These are phyloP conservation scores for Ogataea hybrid DNA, from an alignment of 1,139 yeast genomes.

Conservation along the genomic window DNA sequence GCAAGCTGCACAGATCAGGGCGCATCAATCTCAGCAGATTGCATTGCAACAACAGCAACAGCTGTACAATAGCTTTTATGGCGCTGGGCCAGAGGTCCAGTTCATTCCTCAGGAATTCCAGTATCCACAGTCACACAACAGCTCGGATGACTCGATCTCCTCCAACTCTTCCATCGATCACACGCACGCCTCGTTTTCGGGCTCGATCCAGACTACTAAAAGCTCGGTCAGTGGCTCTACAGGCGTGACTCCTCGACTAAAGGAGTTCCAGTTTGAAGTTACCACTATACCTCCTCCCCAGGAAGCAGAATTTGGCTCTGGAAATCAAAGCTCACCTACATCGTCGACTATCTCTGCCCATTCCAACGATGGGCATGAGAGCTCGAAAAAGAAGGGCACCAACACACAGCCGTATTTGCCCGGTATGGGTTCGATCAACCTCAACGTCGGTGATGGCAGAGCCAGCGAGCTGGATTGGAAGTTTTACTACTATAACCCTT, in stretches of 20 bases:
- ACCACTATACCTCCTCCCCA: conserved; percentile 18
- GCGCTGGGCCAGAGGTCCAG: not conserved
- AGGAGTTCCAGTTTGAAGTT: conserved; percentile 20
- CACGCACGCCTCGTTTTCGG: not conserved
- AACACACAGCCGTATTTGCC: not conserved
- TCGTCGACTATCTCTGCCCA: conserved; percentile 23
- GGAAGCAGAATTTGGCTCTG: conserved; percentile 1
- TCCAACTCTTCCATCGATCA: conserved; percentile 2
- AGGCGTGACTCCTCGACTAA: conserved; percentile 21
- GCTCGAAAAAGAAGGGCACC: conserved; percentile 1
- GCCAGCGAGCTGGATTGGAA: conserved; percentile 17
- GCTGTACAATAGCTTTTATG: conserved; percentile 1
- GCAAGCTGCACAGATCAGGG: conserved; percentile 21
- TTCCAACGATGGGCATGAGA: conserved; percentile 13
- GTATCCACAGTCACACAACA: not conserved
- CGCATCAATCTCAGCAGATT: conserved; percentile 18
- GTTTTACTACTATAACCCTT: conserved; percentile 22
- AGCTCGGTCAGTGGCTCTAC: conserved; percentile 8
- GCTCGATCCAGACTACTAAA: not conserved
- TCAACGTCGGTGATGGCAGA: not conserved
- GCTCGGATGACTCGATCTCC: conserved; percentile 14
- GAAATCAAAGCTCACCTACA: conserved; percentile 17
- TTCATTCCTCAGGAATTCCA: conserved; percentile 3
- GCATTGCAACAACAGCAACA: conserved; percentile 17
- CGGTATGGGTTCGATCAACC: conserved; percentile 6